Evolutionary conservation across 78 protist species (phyloP).

Genomic region (Corallochytrium limacisporum): DNA sequence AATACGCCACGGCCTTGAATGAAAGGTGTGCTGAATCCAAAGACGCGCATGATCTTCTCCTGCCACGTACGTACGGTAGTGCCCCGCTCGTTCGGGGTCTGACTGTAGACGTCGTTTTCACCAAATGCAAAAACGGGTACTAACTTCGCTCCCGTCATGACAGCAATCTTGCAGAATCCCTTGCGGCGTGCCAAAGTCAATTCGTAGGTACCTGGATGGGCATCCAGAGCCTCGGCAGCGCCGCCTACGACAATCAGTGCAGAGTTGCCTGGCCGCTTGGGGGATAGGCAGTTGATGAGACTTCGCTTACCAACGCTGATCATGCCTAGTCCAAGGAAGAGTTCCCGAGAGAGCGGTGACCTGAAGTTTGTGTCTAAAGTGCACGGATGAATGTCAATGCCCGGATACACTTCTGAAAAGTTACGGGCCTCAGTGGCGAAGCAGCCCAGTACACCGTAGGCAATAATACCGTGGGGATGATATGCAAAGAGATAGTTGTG

Average conservation of each 20-base stretch:
- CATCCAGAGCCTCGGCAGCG: conserved; percentile 41
- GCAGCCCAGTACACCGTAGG: conserved; percentile 18
- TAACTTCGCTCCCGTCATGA: background rate
- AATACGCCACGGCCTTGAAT: conserved; percentile 14
- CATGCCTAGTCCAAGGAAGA: background rate
- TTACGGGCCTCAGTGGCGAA: conserved; percentile 14
- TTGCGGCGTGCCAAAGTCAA: conserved; percentile 13
- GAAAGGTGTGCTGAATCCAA: conserved; percentile 10
- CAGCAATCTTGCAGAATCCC: conserved; percentile 36
- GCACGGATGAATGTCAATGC: background rate
- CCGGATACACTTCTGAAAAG: background rate
- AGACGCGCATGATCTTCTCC: background rate
- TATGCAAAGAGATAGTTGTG: conserved; percentile 20
- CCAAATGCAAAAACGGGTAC: conserved; percentile 38
- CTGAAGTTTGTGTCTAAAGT: background rate
- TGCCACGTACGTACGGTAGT: background rate
- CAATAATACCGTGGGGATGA: conserved; percentile 49
- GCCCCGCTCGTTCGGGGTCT: conserved; percentile 5
- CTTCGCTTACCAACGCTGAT: background rate
- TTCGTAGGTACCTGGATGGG: conserved; percentile 26
- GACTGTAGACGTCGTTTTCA: conserved; percentile 35
- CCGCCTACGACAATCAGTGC: conserved; percentile 35
- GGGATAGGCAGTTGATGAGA: background rate
- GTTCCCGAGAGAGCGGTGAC: background rate
- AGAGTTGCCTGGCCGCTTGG: background rate